A percentile compares a stretch with the other conserved stretches of the same genome.
Evolutionary conservation across 1,284 basidiomycete species (phyloP).

Genomic region (Fomitopsis schrenkii): DNA sequence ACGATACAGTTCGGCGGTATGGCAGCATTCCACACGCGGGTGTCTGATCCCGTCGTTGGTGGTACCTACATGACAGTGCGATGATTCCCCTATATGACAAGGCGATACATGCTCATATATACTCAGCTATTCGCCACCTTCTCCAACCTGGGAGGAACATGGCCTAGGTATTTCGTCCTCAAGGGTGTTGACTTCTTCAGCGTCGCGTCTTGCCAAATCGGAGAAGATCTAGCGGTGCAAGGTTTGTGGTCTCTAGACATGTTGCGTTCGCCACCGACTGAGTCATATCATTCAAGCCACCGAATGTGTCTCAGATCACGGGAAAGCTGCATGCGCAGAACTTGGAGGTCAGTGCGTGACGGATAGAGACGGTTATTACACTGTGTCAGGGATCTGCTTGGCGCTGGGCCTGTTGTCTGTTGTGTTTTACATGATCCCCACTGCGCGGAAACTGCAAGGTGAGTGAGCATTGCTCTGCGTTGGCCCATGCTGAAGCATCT

Average conservation of each 20-base stretch:
- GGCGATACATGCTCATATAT: conserved; percentile 5
- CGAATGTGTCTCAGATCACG: conserved; percentile 89
- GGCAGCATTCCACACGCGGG: conserved; percentile 95
- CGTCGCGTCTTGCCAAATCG: conserved; percentile 75
- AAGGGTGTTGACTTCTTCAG: conserved; percentile 92
- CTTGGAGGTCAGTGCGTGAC: conserved; percentile 81
- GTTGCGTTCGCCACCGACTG: conserved; percentile 5
- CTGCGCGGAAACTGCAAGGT: conserved; percentile 85
- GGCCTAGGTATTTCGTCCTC: conserved; percentile 92
- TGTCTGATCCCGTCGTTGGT: conserved; percentile 96
- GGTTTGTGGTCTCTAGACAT: conserved; percentile 36
- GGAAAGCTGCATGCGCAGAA: conserved; percentile 75
- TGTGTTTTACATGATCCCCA: conserved; percentile 79
- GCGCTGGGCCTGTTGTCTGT: conserved; percentile 71
- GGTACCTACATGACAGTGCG: conserved; percentile 97
- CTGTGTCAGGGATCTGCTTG: conserved; percentile 80
- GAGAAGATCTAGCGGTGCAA: conserved; percentile 50
- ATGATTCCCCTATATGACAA: conserved; percentile 1
- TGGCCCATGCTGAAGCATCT: neutral
- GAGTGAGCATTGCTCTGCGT: conserved; percentile 25
- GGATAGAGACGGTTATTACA: conserved; percentile 91
- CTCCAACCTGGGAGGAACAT: conserved; percentile 96
- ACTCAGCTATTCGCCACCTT: conserved; percentile 89
- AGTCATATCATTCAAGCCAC: conserved; percentile 39
- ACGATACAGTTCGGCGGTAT: conserved; percentile 99